phyloP scores from a whole-genome alignment of 108 stramenopile species.

The Schizochytrium sp. region DNA sequence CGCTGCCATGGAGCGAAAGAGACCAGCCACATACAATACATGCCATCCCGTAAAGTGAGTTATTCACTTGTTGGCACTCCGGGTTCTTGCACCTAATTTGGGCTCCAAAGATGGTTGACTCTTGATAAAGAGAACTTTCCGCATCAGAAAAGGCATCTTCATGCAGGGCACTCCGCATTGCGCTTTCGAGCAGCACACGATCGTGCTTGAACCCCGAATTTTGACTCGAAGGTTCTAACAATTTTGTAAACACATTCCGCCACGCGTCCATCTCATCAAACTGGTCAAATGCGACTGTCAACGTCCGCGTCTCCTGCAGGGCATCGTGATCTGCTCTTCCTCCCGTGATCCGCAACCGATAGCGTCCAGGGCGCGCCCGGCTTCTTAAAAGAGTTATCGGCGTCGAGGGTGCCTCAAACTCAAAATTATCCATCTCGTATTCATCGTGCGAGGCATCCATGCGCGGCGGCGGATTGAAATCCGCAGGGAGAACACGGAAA shows the following conservation, averaged over 20 bases:
- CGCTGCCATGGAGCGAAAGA: background rate
- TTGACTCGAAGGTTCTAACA: background rate
- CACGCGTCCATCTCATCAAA: background rate
- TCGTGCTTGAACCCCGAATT: background rate
- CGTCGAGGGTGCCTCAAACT: background rate
- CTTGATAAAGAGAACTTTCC: background rate
- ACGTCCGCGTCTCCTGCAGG: background rate
- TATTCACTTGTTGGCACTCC: background rate
- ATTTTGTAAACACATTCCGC: background rate
- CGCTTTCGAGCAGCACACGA: background rate
- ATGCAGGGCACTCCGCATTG: background rate
- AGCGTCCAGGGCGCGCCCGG: background rate
- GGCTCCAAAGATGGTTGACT: background rate
- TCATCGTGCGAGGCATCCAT: background rate
- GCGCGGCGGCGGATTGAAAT: background rate
- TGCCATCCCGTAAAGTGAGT: background rate
- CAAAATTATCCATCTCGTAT: background rate
- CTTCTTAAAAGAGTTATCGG: background rate
- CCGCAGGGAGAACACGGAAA: background rate
- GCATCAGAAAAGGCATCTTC: background rate
- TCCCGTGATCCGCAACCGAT: background rate
- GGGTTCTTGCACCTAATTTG: slow-evolving; percentile 2
- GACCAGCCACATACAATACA: background rate
- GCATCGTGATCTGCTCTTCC: background rate
- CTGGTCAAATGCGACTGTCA: background rate